Conservation (phyloP, 495 filamentous ascomycete genomes). For the Penicillium alfredii region DNA sequence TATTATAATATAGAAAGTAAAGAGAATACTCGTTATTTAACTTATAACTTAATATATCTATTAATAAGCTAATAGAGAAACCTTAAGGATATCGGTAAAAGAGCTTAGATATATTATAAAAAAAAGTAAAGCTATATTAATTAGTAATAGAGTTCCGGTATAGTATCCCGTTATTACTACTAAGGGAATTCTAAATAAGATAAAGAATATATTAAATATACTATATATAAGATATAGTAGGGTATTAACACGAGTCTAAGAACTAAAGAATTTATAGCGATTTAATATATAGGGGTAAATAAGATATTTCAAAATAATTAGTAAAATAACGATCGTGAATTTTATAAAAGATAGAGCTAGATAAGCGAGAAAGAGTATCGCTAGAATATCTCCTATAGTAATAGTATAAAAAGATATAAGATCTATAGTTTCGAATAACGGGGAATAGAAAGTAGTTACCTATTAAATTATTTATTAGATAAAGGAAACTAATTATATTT, state of each 20-base stretch:
- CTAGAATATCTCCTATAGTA: no score
- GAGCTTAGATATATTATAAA: slow-evolving; percentile 8
- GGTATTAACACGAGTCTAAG: neutral
- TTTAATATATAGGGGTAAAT: no score
- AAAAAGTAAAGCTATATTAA: slow-evolving; percentile 8
- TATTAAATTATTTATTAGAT: no score
- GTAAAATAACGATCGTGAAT: no score
- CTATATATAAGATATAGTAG: neutral
- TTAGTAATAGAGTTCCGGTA: slow-evolving; percentile 1
- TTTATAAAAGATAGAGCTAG: no score
- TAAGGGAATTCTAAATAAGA: neutral
- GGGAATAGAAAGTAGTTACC: no score
- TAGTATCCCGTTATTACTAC: neutral
- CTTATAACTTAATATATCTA: slow-evolving; percentile 11
- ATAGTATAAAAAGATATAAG: no score
- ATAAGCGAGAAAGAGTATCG: no score
- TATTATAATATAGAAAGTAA: neutral
- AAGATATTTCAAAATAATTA: no score
- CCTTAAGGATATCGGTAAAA: slow-evolving; percentile 13
- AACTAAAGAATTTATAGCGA: no score
- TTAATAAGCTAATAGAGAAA: slow-evolving; percentile 14
- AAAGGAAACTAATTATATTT: no score
- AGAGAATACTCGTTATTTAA: slow-evolving; percentile 7
- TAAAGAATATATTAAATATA: slow-evolving; percentile 1
- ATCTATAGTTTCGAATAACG: no score